Conservation (phyloP, 495 filamentous ascomycete species). For the Antarctomyces pellizariae region DNA sequence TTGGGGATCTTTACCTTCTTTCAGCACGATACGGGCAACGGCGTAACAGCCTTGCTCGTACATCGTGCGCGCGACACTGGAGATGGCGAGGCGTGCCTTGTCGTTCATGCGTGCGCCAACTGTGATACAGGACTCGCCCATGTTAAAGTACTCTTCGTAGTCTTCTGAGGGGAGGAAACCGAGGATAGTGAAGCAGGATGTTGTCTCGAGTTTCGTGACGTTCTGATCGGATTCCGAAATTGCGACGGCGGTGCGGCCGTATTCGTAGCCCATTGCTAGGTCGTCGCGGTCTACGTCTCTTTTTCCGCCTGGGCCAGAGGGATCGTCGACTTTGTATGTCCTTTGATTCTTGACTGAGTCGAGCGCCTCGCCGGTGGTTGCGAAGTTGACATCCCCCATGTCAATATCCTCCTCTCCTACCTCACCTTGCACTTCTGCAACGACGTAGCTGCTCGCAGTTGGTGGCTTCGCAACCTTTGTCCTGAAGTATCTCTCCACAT, state of each 20-base stretch:
- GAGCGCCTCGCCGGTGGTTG: slow-evolving; percentile 22
- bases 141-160: slow-evolving; percentile 70
- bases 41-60: slow-evolving; percentile 73
- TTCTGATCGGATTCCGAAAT: slow-evolving; percentile 68
- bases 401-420: slow-evolving; percentile 18
- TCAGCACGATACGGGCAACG: slow-evolving; percentile 62
- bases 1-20: slow-evolving; percentile 51
- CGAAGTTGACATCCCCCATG: slow-evolving; percentile 20
- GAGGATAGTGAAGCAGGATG: slow-evolving; percentile 49
- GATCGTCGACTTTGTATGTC: slow-evolving; percentile 58
- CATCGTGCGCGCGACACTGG: slow-evolving; percentile 73
- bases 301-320: slow-evolving; percentile 52
- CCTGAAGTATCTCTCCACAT: slow-evolving; percentile 74
- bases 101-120: slow-evolving; percentile 50
- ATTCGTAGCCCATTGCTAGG: slow-evolving; percentile 80
- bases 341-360: slow-evolving; percentile 44
- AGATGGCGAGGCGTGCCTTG: slow-evolving; percentile 57
- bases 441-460: slow-evolving; percentile 52
- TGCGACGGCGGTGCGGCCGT: slow-evolving; percentile 75
- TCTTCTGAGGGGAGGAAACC: slow-evolving; percentile 52
- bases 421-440: slow-evolving; percentile 21
- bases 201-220: slow-evolving; percentile 59
- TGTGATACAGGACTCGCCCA: slow-evolving; percentile 54
- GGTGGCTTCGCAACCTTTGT: slow-evolving; percentile 52
- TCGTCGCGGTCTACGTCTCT: slow-evolving; percentile 64